A percentile compares a stretch with the other conserved stretches of the same genome.
phyloP scores from a whole-genome alignment of 2,329 filamentous ascomycete genomes.

The Boeremia lycopersici region DNA sequence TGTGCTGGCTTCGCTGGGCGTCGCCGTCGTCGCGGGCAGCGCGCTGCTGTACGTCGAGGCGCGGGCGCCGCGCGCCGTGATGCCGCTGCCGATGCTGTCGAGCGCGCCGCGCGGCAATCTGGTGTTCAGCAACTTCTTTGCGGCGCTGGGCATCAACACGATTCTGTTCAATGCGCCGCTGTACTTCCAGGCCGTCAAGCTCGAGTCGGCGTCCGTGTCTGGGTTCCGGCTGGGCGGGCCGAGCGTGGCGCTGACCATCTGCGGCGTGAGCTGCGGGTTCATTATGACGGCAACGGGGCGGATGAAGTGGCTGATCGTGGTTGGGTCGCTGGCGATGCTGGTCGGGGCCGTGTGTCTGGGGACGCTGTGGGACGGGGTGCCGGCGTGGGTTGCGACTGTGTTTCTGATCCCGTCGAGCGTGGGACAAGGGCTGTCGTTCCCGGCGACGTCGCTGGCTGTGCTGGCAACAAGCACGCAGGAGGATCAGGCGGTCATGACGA shows the following conservation, averaged over 20 bases:
- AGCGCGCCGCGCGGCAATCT: constrained; percentile 55
- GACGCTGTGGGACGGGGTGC: constrained; percentile 47
- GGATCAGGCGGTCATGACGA: constrained; percentile 61
- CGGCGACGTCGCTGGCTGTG: constrained; percentile 50
- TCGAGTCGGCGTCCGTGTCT: constrained; percentile 69
- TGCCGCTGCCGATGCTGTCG: constrained; percentile 57
- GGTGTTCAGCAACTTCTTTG: constrained; percentile 60
- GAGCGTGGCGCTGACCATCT: constrained; percentile 56
- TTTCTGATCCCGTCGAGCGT: constrained; percentile 50
- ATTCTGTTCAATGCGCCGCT: constrained; percentile 74
- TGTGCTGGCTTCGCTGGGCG: constrained; percentile 54
- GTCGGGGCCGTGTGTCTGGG: constrained; percentile 45
- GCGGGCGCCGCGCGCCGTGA: constrained; percentile 50
- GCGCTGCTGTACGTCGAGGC: constrained; percentile 52
- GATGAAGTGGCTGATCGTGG: constrained; percentile 50
- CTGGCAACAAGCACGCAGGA: constrained; percentile 51
- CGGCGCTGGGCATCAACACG: constrained; percentile 56
- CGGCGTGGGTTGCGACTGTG: constrained; percentile 49
- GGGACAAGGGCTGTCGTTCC: constrained; percentile 51
- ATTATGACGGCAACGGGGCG: constrained; percentile 53
- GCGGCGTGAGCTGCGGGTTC: constrained; percentile 50
- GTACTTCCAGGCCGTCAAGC: constrained; percentile 61
- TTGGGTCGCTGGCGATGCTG: constrained; percentile 47
- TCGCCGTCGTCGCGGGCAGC: constrained; percentile 48
- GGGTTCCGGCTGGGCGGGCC: constrained; percentile 74